Evolutionary conservation across 306 rosid genomes (phyloP), one percentile per base, ranked within the genome.

Genomic region (Ammopiptanthus mongolicus): DNA sequence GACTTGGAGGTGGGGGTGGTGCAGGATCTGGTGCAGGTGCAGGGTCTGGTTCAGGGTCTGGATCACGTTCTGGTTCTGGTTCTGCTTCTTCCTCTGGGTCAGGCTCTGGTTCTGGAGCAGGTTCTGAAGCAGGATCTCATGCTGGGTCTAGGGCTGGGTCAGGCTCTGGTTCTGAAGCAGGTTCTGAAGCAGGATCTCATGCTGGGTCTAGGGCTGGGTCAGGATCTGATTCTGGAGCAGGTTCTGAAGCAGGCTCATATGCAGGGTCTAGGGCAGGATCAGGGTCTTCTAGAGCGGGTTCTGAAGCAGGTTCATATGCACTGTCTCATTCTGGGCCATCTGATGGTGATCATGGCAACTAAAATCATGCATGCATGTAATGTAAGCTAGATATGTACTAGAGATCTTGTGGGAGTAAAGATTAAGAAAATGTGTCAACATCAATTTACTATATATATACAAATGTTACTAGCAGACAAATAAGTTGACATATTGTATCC

Each of bases 1-100:
- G 93, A 9, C 61, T 79, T 19, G 89, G 96, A 3, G 97, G 92
- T 3, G 79, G 87, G 0, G 62, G 84, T 22, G 93, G 85, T 12
- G 66, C 78, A n/a, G 89, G 91, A 5, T 28, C 85, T 5, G 88
- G 91, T 5, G 15, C 89, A 0, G 93, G 47, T 11, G 44, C 76
- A 10, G 84, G 88, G 4, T 29, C 83, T n/a, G 81, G 92, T 3
- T 39, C 91, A 0, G 82, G 81, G 0, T 3, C 83, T 0, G 90
- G 93, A 0, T 37, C 89, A 0, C 73, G 77, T 0, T 11, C 77
- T 0, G 89, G 89, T 0, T 56, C 88, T 0, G 80, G 14, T 4
- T 44, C 50, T 44, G 75, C 84, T 0, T 65, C 93, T 0, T 83
- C 84, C 0, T 82, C 88, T 0, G 79, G 88, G 0, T 81, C 88